Percentiles rank a stretch among this genome's conserved stretches.
These are phyloP conservation scores for Termitomyces sp. DNA, from an alignment of 768 basidiomycete genomes.

Conservation along the genomic window DNA sequence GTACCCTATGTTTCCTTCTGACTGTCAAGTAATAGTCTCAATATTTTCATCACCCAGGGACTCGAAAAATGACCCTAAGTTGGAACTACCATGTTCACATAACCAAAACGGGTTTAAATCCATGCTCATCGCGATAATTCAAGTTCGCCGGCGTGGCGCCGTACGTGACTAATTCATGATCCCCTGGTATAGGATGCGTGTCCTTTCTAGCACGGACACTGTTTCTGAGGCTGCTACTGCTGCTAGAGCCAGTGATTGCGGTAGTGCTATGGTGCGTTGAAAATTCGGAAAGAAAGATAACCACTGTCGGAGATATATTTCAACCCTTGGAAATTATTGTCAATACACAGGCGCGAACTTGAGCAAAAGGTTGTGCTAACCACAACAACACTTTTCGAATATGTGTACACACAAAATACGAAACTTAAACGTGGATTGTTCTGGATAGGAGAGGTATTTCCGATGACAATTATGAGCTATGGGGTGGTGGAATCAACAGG, in stretches of 20 bases:
- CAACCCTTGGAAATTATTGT: conserved; percentile 1
- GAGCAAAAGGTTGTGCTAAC: background rate
- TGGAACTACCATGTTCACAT: background rate
- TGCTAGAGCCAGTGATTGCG: background rate
- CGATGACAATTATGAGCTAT: conserved; percentile 5
- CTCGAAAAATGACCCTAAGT: too few species aligned
- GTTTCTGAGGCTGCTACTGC: background rate
- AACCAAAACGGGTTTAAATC: background rate
- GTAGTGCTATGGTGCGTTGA: background rate
- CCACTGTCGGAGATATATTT: conserved; percentile 4
- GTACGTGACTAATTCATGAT: background rate
- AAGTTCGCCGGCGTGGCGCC: background rate
- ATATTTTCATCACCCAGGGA: too few species aligned
- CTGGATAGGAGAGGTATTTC: conserved; percentile 1
- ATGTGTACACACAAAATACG: conserved; percentile 5
- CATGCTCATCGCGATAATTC: background rate
- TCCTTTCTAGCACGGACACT: background rate
- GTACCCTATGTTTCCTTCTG: too few species aligned
- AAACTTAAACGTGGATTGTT: background rate
- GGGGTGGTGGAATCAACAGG: background rate
- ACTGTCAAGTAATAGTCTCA: too few species aligned
- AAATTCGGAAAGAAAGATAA: background rate
- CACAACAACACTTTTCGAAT: conserved; percentile 6
- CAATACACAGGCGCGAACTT: background rate
- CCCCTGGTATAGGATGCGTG: background rate